These are phyloP conservation scores for Phytophthora ohioensis DNA, from an alignment of 352 stramenopile species.

Conservation along the genomic window DNA sequence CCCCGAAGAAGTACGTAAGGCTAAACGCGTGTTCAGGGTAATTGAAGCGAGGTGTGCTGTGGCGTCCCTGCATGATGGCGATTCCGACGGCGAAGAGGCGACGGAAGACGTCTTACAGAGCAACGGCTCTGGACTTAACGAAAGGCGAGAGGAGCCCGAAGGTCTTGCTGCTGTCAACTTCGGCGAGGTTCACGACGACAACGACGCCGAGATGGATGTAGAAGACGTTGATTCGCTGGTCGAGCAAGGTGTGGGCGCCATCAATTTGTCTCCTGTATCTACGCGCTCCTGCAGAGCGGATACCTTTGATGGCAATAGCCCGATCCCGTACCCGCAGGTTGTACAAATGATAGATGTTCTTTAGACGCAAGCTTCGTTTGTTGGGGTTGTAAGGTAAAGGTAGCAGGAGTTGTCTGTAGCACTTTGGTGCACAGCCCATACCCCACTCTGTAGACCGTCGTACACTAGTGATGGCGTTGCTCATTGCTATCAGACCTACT, in stretches of 20 bases:
- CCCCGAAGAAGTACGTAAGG: background rate
- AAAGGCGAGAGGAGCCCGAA: no score
- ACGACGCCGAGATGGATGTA: no score
- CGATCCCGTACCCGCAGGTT: background rate
- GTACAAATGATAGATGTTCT: slow-evolving; percentile 21
- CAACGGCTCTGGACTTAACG: no score
- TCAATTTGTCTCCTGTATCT: no score
- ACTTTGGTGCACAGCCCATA: slow-evolving; percentile 4
- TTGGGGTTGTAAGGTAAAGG: slow-evolving; percentile 6
- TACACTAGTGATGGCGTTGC: slow-evolving; percentile 3
- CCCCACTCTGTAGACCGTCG: slow-evolving; percentile 10
- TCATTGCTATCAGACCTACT: slow-evolving; percentile 6
- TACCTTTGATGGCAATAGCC: no score
- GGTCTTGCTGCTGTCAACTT: no score
- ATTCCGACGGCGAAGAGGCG: background rate
- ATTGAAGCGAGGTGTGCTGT: slow-evolving; percentile 3
- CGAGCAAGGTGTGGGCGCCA: no score
- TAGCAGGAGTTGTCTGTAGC: slow-evolving; percentile 1
- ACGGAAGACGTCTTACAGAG: background rate
- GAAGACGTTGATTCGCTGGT: no score
- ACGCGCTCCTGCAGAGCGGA: no score
- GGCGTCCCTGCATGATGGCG: background rate
- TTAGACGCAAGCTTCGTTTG: background rate
- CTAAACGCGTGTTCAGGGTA: slow-evolving; percentile 3
- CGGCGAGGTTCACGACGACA: no score